phyloP scores from a whole-genome alignment of 495 filamentous ascomycete species.

The Poronia punctata region DNA sequence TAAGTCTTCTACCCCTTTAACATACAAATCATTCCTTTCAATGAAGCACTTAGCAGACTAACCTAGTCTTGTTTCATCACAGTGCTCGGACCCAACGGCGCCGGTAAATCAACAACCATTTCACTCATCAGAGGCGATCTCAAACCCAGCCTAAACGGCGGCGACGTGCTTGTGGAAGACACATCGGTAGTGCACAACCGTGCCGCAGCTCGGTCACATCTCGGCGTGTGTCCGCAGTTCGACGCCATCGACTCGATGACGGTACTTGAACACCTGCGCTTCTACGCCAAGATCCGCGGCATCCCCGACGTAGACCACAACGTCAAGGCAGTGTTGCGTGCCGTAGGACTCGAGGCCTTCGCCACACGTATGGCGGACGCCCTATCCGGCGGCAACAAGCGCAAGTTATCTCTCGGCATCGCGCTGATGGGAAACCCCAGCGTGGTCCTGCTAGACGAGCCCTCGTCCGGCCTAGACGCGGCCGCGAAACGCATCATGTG shows the following conservation, averaged over 20 bases:
- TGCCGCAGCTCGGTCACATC: constrained; percentile 56
- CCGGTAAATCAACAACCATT: constrained; percentile 82
- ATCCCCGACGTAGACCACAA: constrained; percentile 58
- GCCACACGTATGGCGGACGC: constrained; percentile 54
- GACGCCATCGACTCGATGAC: constrained; percentile 66
- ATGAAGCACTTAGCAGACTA: too few relatives aligned
- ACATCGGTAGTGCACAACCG: constrained; percentile 58
- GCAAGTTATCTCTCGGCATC: constrained; percentile 67
- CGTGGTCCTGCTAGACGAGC: constrained; percentile 67
- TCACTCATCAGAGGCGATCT: constrained; percentile 79
- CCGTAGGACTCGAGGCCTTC: constrained; percentile 55
- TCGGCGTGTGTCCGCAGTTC: constrained; percentile 76
- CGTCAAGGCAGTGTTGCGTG: constrained; percentile 49
- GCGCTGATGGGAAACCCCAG: constrained; percentile 70
- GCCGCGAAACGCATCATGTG: constrained; percentile 71
- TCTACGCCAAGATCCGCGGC: constrained; percentile 67
- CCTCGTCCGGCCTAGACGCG: constrained; percentile 63
- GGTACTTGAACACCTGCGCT: constrained; percentile 60
- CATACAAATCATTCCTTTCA: neutral
- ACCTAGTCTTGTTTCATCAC: neutral
- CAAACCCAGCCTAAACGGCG: constrained; percentile 49
- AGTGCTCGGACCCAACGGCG: constrained; percentile 80
- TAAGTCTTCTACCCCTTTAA: neutral
- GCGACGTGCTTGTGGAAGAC: constrained; percentile 70
- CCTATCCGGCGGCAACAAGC: constrained; percentile 66